Base-by-base conservation (phyloP, 1,139 yeast genomes). In the Starmera stellimalicola region DNA sequence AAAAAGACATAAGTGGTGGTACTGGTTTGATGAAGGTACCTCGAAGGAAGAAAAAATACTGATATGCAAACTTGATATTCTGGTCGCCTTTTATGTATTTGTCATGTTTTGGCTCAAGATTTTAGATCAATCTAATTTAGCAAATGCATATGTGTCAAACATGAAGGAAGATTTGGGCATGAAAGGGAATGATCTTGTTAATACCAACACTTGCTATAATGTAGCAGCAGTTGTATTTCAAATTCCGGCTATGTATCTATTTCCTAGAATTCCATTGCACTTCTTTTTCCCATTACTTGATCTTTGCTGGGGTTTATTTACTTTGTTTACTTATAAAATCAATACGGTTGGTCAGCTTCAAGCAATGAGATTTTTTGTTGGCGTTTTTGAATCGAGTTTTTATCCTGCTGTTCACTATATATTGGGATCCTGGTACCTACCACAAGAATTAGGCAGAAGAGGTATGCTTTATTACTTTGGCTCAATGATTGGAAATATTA, bases 81-180 rank as follows among this genome's bases (percentile, higher is more conserved):
- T 75, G 31, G 57, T 78, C 37, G 67, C 80, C 1, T 58, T 73
- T 30, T 75, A 70, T 49, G 70, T 80, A 23, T 62, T 77, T 45
- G 58, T 75, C 57, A 73, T 77, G 18, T 78, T 77, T 55, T 80
- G 84, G 83, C 76, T 76, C 33, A 78, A 79, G 50, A 75, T 75
- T 37, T 60, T 80, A 34, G 87, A 79, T 51, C 70, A 69, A 38
- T 63, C 76, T 31, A 59, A 57, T 48, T 58, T 73, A 33, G 70
- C 71, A 36, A 75, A 73, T 48, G 84, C 85, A 9, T 79, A 78
- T 50, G 74, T 77, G 30, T 69, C 78, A 14, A 75, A 77, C 7
- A 62, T 79, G 64, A 59, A 69, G 41, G 71, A 72, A 45, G 74
- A 66, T 34, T 58, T 79, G 28, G 58, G 63, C 16, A 69, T 79